phyloP scores from a whole-genome alignment of 2,329 filamentous ascomycete species.

The Hypoxylon sp. region DNA sequence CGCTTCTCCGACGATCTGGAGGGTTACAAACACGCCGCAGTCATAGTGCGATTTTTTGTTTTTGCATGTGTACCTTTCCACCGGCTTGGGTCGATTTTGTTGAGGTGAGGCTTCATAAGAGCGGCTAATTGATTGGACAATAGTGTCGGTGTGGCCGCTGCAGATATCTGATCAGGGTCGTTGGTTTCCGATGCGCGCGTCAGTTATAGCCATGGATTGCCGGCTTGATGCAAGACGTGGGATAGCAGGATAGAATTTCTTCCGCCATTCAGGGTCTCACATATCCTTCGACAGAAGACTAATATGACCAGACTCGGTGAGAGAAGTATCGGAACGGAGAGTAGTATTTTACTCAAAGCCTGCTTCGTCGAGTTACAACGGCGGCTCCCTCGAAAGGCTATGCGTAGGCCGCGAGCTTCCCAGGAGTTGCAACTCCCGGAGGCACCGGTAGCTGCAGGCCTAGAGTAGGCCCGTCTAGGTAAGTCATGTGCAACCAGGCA shows the following conservation, averaged over 20 bases:
- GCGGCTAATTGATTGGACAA: slow-evolving; percentile 39
- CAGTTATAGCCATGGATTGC: slow-evolving; percentile 27
- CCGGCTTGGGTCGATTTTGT: slow-evolving; percentile 31
- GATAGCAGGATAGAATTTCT: slow-evolving; percentile 17
- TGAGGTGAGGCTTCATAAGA: slow-evolving; percentile 40
- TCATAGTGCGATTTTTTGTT: slow-evolving; percentile 20
- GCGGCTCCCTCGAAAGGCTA: slow-evolving; percentile 9
- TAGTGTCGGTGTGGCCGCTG: slow-evolving; percentile 39
- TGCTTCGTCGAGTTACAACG: slow-evolving; percentile 23
- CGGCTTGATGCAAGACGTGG: slow-evolving; percentile 16
- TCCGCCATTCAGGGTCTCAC: slow-evolving; percentile 13
- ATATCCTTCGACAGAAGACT: neutral
- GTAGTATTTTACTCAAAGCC: slow-evolving; percentile 25
- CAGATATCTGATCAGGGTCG: slow-evolving; percentile 26
- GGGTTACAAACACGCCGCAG: slow-evolving; percentile 22
- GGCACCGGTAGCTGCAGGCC: slow-evolving; percentile 10
- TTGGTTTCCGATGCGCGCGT: slow-evolving; percentile 28
- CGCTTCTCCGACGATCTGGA: slow-evolving; percentile 5
- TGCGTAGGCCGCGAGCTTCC: slow-evolving; percentile 11
- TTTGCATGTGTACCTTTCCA: slow-evolving; percentile 25
- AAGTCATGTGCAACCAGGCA: slow-evolving; percentile 8
- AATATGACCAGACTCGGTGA: slow-evolving; percentile 27
- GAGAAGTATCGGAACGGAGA: neutral
- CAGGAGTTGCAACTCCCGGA: slow-evolving; percentile 7
- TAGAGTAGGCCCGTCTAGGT: slow-evolving; percentile 2